Conservation (phyloP, 441 rosid genomes). For the Euphorbia celastroides region DNA sequence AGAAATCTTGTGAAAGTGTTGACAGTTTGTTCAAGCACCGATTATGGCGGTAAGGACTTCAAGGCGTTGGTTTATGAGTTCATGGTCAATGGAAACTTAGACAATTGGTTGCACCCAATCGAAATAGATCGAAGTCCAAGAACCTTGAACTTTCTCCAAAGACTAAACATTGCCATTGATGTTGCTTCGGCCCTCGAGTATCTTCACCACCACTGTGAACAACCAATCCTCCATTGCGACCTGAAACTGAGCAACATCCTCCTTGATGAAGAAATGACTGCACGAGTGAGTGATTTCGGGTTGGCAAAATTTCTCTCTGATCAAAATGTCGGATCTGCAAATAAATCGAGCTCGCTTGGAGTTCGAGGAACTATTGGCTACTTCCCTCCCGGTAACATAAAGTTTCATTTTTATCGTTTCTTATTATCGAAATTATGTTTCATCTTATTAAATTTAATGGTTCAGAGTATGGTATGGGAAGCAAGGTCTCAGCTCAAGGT, state of each 20-base stretch:
- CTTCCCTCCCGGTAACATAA: not conserved
- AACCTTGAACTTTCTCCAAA: not conserved
- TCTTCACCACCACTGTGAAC: not conserved
- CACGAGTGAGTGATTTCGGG: not conserved
- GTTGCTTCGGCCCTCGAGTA: not conserved
- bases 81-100: not conserved
- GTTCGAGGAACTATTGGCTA: not conserved
- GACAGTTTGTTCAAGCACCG: not conserved
- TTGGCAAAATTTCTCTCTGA: not conserved
- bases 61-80: not conserved
- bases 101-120: not conserved
- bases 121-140: not conserved
- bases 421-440: too few species aligned
- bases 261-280: not conserved
- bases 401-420: not conserved
- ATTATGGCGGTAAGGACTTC: not conserved
- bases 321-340: not conserved
- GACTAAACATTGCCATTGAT: not conserved
- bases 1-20: not conserved
- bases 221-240: not conserved
- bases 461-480: not conserved
- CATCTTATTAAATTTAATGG: too few species aligned
- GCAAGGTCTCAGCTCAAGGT: not conserved
- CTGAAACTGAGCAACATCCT: too few species aligned
- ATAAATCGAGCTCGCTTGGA: not conserved